A percentile compares a stretch with the other conserved stretches of the same genome.
These are phyloP conservation scores for Aquilaria sinensis DNA, from an alignment of 345 rosid genomes.

Conservation along the genomic window DNA sequence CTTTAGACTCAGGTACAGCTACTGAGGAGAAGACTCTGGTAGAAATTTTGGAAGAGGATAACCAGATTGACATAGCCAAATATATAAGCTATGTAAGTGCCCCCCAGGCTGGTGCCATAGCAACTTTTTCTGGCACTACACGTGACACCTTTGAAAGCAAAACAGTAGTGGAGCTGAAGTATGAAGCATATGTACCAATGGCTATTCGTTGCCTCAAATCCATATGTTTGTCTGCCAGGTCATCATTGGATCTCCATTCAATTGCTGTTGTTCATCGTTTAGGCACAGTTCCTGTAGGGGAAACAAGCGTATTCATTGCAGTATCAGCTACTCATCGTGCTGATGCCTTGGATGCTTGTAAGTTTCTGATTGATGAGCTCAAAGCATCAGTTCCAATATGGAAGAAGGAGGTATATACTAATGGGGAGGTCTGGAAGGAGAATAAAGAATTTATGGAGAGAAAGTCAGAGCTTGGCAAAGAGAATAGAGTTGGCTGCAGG, in stretches of 20 bases:
- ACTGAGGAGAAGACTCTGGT: conserved; percentile 49
- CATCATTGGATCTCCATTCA: conserved; percentile 65
- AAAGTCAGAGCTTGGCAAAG: conserved; percentile 44
- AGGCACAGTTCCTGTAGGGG: conserved; percentile 85
- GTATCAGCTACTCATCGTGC: conserved; percentile 80
- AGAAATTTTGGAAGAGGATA: conserved; percentile 59
- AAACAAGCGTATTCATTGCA: conserved; percentile 73
- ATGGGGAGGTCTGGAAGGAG: conserved; percentile 96
- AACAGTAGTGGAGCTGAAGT: conserved; percentile 66
- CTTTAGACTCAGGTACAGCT: conserved; percentile 3
- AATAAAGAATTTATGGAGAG: conserved; percentile 72
- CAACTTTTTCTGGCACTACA: conserved; percentile 76
- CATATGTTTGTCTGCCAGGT: conserved; percentile 55
- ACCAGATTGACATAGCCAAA: conserved; percentile 45
- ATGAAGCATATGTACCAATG: conserved; percentile 91
- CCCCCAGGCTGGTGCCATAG: conserved; percentile 63
- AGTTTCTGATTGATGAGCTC: conserved; percentile 71
- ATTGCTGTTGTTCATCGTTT: conserved; percentile 73
- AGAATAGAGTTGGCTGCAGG: conserved; percentile 13
- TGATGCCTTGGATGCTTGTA: conserved; percentile 82
- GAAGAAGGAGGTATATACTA: conserved; percentile 90
- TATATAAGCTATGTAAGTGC: conserved; percentile 57
- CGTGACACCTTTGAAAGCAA: conserved; percentile 78
- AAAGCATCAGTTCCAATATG: conserved; percentile 90
- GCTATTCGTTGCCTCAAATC: conserved; percentile 54